Base-by-base conservation (phyloP, 2,329 filamentous ascomycete species). In the Cladobotryum mycophilum region DNA sequence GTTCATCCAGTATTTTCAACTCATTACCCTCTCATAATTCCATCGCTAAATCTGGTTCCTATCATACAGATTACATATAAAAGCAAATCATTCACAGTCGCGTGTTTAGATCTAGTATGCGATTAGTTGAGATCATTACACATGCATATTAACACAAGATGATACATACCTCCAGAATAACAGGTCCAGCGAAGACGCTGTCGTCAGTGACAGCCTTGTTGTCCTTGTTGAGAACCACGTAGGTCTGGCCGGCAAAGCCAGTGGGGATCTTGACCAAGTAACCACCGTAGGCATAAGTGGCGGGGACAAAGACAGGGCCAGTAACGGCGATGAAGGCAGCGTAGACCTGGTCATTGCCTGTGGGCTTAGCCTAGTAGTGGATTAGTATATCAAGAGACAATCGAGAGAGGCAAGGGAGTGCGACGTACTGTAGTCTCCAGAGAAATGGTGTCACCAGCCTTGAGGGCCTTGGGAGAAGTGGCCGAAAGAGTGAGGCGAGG, bases 401-500 rank as follows among this genome's bases (percentile, higher is more conserved):
- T 55, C 25, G 6, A 30, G 25, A 8, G 9, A 30, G 8, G 2
- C 25, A 30, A 11, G 25, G 25, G 6, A 8, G 9, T 30, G 6
- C 25, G 6, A 30, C 25, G 6, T 61, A 59, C 53, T 20, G 61
- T 57, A 9, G 62, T 64, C 51, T 34, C n/a, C 2, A 66, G 58
- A 3, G 60, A 64, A 40, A 65, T 54, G 3, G 36, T 63, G 13
- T 36, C 38, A 2, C 62, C 62, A 12, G 62, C 52, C 53, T 60
- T 61, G 48, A 62, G 45, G 11, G 45, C 8, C 15, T 48, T 5
- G 14, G 46, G 48, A 5, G 53, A 49, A 3, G 52, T 56, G 33
- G 60, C 50, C 3, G 64, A 58, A 14, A 66, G 55, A 15, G 61
- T 56, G 3, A 85, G 67, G 12, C 61, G 54, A 5, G 81, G 79